Conservation (phyloP, 2,329 filamentous ascomycete species). For the Colletotrichum agaves region DNA sequence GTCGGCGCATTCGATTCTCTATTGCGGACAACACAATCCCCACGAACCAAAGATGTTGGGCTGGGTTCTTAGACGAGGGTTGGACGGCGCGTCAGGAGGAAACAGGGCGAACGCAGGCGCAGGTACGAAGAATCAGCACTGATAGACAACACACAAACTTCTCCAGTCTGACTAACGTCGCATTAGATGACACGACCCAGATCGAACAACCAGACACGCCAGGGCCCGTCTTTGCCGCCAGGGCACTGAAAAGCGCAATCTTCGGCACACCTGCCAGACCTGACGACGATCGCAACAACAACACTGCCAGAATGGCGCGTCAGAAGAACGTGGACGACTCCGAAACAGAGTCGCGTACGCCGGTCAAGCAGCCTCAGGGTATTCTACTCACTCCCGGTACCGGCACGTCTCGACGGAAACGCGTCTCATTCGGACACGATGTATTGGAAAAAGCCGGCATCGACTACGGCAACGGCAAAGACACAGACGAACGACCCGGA, state of each 20-base stretch:
- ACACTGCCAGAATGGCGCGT: slow-evolving; percentile 27
- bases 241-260: slow-evolving; percentile 71
- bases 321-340: slow-evolving; percentile 26
- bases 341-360: slow-evolving; percentile 53
- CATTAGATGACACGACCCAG: slow-evolving; percentile 54
- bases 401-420: slow-evolving; percentile 68
- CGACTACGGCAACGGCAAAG: slow-evolving; percentile 42
- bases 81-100: slow-evolving; percentile 52
- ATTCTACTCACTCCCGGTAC: slow-evolving; percentile 74
- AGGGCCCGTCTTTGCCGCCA: slow-evolving; percentile 73
- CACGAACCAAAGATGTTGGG: slow-evolving; percentile 59
- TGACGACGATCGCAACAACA: slow-evolving; percentile 47
- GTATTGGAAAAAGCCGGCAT: slow-evolving; percentile 54
- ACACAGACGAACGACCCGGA: slow-evolving; percentile 45
- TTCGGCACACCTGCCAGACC: slow-evolving; percentile 67
- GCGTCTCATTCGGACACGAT: slow-evolving; percentile 72
- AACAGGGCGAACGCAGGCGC: slow-evolving; percentile 42
- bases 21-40: neutral
- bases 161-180: neutral
- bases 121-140: slow-evolving; percentile 38
- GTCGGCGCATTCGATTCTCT: neutral
- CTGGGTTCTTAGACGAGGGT: slow-evolving; percentile 66
- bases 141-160: neutral
- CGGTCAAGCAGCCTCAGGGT: slow-evolving; percentile 60
- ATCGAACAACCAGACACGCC: slow-evolving; percentile 72